Evolutionary conservation across 169 alveolate species (phyloP), one percentile per base, ranked within the genome.

Genomic region (Theileria orientalis): DNA sequence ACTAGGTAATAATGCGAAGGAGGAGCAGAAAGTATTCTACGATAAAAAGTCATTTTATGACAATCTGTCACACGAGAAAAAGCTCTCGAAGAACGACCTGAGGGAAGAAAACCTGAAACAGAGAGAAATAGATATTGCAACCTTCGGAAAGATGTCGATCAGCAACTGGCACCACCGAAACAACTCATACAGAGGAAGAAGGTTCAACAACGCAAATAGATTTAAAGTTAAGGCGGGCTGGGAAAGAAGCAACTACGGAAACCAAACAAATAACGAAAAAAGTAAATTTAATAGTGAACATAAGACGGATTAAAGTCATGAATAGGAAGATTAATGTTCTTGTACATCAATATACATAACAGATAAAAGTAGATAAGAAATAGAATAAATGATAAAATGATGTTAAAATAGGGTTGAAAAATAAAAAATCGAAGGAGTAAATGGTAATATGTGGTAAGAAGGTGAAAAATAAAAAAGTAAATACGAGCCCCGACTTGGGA

Each of bases 41-140:
- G 94, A 90, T 73, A 90, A 90, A 63, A 89, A 90, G 42, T 83
- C 92, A 32, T 90, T 90, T 68, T 90, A 87, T 77, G 94, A 90
- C 77, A 88, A 89, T 52, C 69, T 79, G 19, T 79, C 87, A 9
- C 32, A 51, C 64, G 87, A 79, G 21, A 44, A 32, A 3, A 51
- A 79, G 35, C 33, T 41, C 0, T 30, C 47, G 60, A 79, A 46
- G 78, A 74, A 71, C 32, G 87, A 57, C 49, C 76, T 60, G 33
- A 69, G 68, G 54, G 84, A 76, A 6, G 94, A 90, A 60, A 75
- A 91, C 30, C 79, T 69, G 66, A 79, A 77, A 69, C 91, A 89
- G 69, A 83, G 92, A 57, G 85, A 80, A 74, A 70, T 89, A 16
- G 92, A 90, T 70, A 72, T 80, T 14, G 94, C 90, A 47, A 90